Conservation (phyloP, 306 rosid genomes). For the Vachellia pachyceras region DNA sequence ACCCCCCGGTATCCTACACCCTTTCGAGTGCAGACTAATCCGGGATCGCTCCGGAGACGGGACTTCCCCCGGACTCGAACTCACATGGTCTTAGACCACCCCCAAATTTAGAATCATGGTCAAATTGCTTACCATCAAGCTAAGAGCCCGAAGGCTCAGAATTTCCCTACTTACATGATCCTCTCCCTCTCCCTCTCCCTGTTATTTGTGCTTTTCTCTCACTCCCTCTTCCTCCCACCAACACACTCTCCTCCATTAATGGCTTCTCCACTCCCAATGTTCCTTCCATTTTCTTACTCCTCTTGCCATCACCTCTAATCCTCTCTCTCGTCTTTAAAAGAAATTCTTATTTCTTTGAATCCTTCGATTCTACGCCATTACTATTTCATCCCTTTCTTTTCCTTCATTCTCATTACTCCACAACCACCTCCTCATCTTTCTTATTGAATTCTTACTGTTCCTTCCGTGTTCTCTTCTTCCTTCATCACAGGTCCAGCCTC, state of each 20-base stretch:
- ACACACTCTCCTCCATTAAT: constrained; percentile 47
- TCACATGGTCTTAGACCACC: no score
- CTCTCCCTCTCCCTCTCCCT: no score
- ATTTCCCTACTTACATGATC: neutral
- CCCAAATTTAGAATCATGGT: no score
- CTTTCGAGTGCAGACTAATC: no score
- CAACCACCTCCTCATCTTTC: constrained; percentile 1
- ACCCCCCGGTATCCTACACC: no score
- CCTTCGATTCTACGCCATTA: neutral
- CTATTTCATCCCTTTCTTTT: neutral
- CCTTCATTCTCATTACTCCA: neutral
- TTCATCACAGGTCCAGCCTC: neutral
- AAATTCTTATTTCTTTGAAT: neutral
- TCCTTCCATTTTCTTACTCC: constrained; percentile 22
- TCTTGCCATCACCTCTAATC: no score
- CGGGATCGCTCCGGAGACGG: no score
- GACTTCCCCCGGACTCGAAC: no score
- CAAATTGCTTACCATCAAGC: no score
- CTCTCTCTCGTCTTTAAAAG: no score
- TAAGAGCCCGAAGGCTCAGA: no score
- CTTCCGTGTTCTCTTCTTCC: neutral
- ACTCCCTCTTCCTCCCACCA: constrained; percentile 26
- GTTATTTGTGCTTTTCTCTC: constrained; percentile 37
- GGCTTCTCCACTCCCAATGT: constrained; percentile 45
- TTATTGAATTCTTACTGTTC: neutral